Percentiles rank a stretch among this genome's conserved stretches.
Conservation (phyloP, 345 rosid genomes). For the Iberis pinnata region DNA sequence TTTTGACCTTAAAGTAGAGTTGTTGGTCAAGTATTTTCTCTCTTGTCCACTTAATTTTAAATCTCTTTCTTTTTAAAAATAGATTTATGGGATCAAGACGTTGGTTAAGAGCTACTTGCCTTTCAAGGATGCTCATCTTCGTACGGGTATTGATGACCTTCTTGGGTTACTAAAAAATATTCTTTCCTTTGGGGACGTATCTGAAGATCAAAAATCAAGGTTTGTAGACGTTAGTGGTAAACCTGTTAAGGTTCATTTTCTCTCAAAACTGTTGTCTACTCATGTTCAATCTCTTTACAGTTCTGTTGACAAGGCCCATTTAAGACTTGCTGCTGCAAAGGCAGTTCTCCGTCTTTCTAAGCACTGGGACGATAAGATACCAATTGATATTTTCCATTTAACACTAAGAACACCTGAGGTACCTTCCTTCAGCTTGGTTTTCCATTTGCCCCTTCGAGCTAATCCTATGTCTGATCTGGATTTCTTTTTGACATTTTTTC, state of each 20-base stretch:
- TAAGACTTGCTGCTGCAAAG: constrained; percentile 92
- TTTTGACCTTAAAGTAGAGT: constrained; percentile 13
- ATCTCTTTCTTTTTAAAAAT: constrained; percentile 9
- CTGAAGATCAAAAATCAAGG: constrained; percentile 77
- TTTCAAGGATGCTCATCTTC: constrained; percentile 88
- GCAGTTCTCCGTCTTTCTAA: constrained; percentile 82
- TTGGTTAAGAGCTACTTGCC: constrained; percentile 94
- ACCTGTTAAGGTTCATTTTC: neutral
- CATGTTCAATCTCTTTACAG: constrained; percentile 42
- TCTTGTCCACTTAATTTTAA: constrained; percentile 11
- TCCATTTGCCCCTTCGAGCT: neutral
- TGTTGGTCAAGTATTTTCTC: constrained; percentile 20
- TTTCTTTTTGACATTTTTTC: neutral
- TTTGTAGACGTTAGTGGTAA: constrained; percentile 21
- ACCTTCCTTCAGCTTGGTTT: constrained; percentile 12
- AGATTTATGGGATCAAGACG: constrained; percentile 91
- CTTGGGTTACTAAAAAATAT: constrained; percentile 55
- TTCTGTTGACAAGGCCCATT: constrained; percentile 74
- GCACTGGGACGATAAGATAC: constrained; percentile 87
- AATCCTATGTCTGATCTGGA: constrained; percentile 10
- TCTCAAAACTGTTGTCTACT: constrained; percentile 5
- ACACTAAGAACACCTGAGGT: constrained; percentile 76
- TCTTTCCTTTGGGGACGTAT: constrained; percentile 69
- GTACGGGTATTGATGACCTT: constrained; percentile 66
- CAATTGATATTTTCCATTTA: constrained; percentile 69